Percentiles rank a stretch among this genome's conserved stretches.
phyloP scores from a whole-genome alignment of 768 basidiomycete species.

The Asterophora parasitica region DNA sequence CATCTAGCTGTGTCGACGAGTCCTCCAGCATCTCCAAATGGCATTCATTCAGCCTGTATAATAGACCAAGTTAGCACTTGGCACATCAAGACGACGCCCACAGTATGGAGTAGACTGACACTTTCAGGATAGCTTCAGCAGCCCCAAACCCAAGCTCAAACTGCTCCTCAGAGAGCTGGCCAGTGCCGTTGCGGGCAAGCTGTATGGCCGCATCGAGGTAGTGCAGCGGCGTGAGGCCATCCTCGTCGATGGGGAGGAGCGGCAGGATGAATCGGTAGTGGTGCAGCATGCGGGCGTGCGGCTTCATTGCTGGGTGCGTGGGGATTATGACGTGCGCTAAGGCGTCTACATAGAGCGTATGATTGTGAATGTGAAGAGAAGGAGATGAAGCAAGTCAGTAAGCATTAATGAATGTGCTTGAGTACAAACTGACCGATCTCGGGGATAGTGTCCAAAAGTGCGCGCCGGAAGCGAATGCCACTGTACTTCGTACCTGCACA shows the following conservation, averaged over 20 bases:
- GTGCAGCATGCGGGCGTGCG: constrained; percentile 72
- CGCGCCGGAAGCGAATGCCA: constrained; percentile 59
- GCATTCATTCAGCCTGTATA: constrained; percentile 54
- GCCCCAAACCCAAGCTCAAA: constrained; percentile 60
- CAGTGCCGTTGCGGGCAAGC: constrained; percentile 54
- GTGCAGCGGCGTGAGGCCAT: constrained; percentile 64
- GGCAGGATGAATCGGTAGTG: constrained; percentile 77
- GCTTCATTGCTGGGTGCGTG: constrained; percentile 61
- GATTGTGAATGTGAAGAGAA: constrained; percentile 1
- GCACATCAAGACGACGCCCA: background rate
- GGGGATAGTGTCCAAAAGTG: constrained; percentile 66
- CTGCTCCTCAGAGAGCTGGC: constrained; percentile 63
- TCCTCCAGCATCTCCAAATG: constrained; percentile 59
- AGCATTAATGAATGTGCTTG: constrained; percentile 3
- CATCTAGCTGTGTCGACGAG: constrained; percentile 22
- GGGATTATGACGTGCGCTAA: constrained; percentile 73
- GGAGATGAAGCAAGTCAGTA: background rate
- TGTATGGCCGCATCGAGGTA: constrained; percentile 78
- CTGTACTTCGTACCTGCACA: constrained; percentile 51
- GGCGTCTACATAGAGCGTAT: too few species aligned
- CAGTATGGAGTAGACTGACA: constrained; percentile 39
- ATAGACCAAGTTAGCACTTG: background rate
- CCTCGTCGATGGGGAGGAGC: constrained; percentile 52
- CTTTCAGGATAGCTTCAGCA: constrained; percentile 53
- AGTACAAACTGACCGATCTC: constrained; percentile 51